These are phyloP conservation scores for Tephrocybe sp. DNA, from an alignment of 768 basidiomycete species.

Conservation along the genomic window DNA sequence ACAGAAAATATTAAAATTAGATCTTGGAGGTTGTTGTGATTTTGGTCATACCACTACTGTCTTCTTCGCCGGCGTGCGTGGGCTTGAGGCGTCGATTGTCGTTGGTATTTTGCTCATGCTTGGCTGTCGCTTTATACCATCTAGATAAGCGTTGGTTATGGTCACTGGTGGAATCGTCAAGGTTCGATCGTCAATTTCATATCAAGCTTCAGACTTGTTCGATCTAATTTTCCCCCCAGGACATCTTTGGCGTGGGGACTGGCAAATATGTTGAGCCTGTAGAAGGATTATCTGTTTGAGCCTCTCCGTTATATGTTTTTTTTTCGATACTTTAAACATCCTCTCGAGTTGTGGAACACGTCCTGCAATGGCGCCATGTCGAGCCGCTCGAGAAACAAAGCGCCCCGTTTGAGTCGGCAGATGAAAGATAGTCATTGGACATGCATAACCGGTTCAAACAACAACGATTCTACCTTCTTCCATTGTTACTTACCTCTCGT, in stretches of 20 bases:
- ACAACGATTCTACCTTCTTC: too few relatives aligned
- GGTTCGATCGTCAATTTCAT: conserved; percentile 33
- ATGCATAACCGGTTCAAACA: too few relatives aligned
- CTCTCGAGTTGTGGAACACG: background rate
- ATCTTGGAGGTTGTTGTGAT: conserved; percentile 56
- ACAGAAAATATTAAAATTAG: background rate
- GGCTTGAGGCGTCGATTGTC: conserved; percentile 78
- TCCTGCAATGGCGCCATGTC: too few relatives aligned
- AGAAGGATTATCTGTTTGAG: background rate
- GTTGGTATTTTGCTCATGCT: conserved; percentile 76
- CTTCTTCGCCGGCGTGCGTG: conserved; percentile 76
- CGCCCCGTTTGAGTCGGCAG: too few relatives aligned
- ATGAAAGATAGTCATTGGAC: too few relatives aligned
- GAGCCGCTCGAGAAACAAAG: too few relatives aligned
- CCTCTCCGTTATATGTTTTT: background rate
- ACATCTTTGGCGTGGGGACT: conserved; percentile 31
- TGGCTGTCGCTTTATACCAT: conserved; percentile 81
- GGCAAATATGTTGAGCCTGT: conserved; percentile 27
- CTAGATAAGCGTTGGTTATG: conserved; percentile 61
- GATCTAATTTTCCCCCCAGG: conserved; percentile 19
- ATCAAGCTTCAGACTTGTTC: background rate
- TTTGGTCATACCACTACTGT: conserved; percentile 78
- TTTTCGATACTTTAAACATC: background rate
- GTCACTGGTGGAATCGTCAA: conserved; percentile 65
- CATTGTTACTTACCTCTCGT: too few relatives aligned